Conservation (phyloP, 768 basidiomycete species). For the Russula compacta region DNA sequence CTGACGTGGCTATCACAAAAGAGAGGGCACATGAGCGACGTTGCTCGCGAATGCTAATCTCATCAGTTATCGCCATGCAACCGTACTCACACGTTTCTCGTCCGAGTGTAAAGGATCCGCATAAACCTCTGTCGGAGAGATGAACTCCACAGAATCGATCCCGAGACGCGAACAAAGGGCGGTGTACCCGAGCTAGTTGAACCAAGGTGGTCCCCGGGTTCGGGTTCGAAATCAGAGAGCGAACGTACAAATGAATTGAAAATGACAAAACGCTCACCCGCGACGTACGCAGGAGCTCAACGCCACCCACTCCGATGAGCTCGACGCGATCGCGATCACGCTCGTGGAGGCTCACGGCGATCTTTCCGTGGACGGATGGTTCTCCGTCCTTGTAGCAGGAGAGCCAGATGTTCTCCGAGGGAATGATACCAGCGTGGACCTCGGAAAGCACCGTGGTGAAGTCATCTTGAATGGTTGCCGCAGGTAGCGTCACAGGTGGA, state of each 20-base stretch:
- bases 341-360: constrained; percentile 14
- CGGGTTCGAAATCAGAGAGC: background rate
- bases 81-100: constrained; percentile 16
- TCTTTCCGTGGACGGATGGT: constrained; percentile 17
- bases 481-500: constrained; percentile 9
- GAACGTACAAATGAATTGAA: background rate
- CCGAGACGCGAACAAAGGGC: constrained; percentile 11
- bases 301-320: constrained; percentile 9
- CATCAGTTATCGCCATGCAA: background rate
- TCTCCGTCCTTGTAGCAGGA: constrained; percentile 19
- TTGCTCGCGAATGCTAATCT: background rate
- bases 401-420: constrained; percentile 18
- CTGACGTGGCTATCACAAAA: constrained; percentile 15
- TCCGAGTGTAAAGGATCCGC: constrained; percentile 18
- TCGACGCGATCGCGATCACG: constrained; percentile 17
- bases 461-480: constrained; percentile 17
- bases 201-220: background rate
- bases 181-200: constrained; percentile 10
- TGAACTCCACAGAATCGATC: constrained; percentile 13
- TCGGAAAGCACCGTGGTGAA: constrained; percentile 19
- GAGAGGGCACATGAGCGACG: background rate
- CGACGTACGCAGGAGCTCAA: constrained; percentile 8
- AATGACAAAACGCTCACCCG: constrained; percentile 3
- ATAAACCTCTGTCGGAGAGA: constrained; percentile 13
- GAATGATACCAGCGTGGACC: constrained; percentile 13